These are phyloP conservation scores for Pythium insidiosum DNA, from an alignment of 352 stramenopile species.

Conservation along the genomic window DNA sequence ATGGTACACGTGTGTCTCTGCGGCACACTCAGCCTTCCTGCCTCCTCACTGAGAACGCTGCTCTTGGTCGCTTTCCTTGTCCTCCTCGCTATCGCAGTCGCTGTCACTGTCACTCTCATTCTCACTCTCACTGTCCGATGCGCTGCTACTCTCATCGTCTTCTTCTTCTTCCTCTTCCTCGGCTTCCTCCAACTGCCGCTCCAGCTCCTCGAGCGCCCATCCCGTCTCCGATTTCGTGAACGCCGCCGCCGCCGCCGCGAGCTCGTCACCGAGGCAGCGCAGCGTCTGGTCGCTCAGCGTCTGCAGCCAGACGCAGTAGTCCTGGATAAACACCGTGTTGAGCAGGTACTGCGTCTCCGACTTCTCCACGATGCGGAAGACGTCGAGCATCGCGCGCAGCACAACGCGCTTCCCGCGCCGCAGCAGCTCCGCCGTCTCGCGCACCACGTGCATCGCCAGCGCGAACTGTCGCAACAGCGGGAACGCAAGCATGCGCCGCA, in stretches of 20 bases:
- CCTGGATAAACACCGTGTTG: conserved; percentile 94
- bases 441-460: conserved; percentile 70
- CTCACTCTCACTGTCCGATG: no score
- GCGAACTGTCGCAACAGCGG: conserved; percentile 93
- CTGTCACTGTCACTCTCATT: conserved; percentile 1
- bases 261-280: conserved; percentile 20
- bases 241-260: conserved; percentile 17
- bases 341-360: conserved; percentile 96
- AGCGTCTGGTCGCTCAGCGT: conserved; percentile 45
- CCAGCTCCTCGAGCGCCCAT: conserved; percentile 72
- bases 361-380: conserved; percentile 91
- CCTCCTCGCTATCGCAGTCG: conserved; percentile 2
- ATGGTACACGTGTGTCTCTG: no score
- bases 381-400: conserved; percentile 84
- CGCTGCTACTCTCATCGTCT: conserved; percentile 13
- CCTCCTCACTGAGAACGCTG: background rate
- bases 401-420: conserved; percentile 82
- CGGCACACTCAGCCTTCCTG: no score
- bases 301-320: conserved; percentile 89
- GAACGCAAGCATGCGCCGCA: conserved; percentile 93
- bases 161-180: conserved; percentile 22
- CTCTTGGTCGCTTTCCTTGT: conserved; percentile 1
- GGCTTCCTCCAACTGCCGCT: conserved; percentile 36
- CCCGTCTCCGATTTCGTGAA: conserved; percentile 67
- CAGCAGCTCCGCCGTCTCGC: conserved; percentile 84